phyloP scores from a whole-genome alignment of 768 basidiomycete species.

The Tremella mesenterica region DNA sequence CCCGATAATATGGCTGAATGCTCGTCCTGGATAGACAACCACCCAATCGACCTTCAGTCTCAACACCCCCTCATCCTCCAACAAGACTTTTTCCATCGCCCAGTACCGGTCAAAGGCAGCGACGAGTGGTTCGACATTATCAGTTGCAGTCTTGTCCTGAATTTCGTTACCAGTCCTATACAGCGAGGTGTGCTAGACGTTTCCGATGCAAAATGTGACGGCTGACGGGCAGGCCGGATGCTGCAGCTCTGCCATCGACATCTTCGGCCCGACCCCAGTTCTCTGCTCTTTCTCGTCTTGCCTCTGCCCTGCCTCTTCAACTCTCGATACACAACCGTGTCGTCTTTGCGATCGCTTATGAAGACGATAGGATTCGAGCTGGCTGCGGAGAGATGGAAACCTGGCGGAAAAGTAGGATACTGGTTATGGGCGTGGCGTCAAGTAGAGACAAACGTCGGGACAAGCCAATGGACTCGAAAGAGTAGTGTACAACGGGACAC shows the following conservation, averaged over 20 bases:
- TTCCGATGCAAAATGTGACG: conserved; percentile 5
- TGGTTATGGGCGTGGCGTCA: conserved; percentile 55
- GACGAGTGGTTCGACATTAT: conserved; percentile 63
- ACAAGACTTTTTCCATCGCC: conserved; percentile 65
- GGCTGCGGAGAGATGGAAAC: conserved; percentile 56
- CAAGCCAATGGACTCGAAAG: not conserved
- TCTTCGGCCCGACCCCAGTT: conserved; percentile 11
- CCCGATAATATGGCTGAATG: conserved; percentile 69
- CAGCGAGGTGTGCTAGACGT: conserved; percentile 59
- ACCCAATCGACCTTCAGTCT: conserved; percentile 74
- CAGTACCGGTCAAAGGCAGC: conserved; percentile 52
- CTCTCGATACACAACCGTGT: conserved; percentile 67
- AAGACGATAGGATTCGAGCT: conserved; percentile 56
- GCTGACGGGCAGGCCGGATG: conserved; percentile 28
- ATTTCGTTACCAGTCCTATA: conserved; percentile 68
- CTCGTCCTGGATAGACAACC: conserved; percentile 61
- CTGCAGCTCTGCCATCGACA: conserved; percentile 29
- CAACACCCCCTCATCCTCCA: conserved; percentile 72
- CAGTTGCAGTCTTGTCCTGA: conserved; percentile 79
- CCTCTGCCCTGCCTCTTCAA: conserved; percentile 77
- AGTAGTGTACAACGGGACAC: conserved; percentile 58
- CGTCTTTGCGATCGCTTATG: conserved; percentile 48
- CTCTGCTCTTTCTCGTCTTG: conserved; percentile 48
- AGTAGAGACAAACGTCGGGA: not conserved
- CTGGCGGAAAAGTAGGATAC: conserved; percentile 75